These are phyloP conservation scores for Linnemannia elongata DNA, from an alignment of 192 early-diverging fungal species.

Conservation along the genomic window DNA sequence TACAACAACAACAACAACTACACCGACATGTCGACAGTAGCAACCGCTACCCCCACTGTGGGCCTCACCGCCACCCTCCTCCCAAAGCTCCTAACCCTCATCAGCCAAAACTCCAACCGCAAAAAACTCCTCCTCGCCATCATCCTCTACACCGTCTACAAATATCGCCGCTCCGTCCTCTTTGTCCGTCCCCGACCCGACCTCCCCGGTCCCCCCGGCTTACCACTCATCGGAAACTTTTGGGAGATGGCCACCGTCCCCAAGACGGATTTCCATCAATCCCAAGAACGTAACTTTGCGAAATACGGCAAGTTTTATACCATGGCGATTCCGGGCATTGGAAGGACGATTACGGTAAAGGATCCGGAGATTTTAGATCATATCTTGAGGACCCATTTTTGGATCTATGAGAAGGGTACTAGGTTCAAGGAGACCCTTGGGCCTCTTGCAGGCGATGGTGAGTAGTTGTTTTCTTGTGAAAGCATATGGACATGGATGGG, in stretches of 20 bases:
- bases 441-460: constrained; percentile 35
- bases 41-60: not conserved
- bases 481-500: not conserved
- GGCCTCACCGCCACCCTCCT: not conserved
- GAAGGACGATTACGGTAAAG: constrained; percentile 24
- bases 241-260: not conserved
- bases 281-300: not conserved
- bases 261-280: constrained; percentile 5
- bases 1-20: not conserved
- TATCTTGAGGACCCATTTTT: constrained; percentile 34
- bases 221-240: constrained; percentile 47
- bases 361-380: constrained; percentile 41
- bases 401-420: constrained; percentile 42
- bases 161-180: constrained; percentile 33
- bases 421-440: constrained; percentile 11
- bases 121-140: not conserved
- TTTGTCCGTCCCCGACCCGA: constrained; percentile 39
- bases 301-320: constrained; percentile 30
- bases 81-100: not conserved
- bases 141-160: constrained; percentile 24
- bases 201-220: constrained; percentile 34
- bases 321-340: constrained; percentile 17
- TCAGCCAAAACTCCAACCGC: not conserved
- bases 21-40: not conserved
- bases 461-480: not conserved